Base-by-base conservation (phyloP, 805 yeast genomes). In the Lipomyces yamadae region DNA sequence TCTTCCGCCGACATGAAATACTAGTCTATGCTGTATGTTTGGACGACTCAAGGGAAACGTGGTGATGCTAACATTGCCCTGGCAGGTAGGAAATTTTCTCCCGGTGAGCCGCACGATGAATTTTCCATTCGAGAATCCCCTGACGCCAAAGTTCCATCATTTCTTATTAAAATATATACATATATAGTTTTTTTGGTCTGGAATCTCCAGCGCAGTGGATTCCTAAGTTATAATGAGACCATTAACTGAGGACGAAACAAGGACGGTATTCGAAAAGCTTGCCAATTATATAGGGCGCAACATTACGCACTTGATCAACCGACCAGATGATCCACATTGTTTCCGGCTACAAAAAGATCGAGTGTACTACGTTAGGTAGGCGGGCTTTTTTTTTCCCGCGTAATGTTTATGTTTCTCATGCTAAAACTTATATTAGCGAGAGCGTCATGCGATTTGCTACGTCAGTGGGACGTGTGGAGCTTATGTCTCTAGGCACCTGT, bases 231-330 rank as follows among this genome's bases (percentile, higher is more conserved):
- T 18, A 48, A 94, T 94, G 99, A 89, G 99, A 83, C 91, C 92
- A 60, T 84, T 94, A 72, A 94, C 98, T 71, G 99, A 94, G 77
- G 97, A 92, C 78, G 99, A 95, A 78, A 94, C 99, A 55, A 92
- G 90, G 78, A 94, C 89, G 18, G 97, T 95, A 54, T 94, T 95
- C 78, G 98, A 95, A 76, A 95, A 95, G 80, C 85, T 95, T 65
- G 98, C 98, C 68, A 94, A 90, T 78, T 95, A 95, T 76, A 91
- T 95, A 72, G 99, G 99, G n/a, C 85, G 97, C 78, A 95, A 94
- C 79, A 94, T 95, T 65, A 87, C 97, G 4, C 87, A 87, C 69
- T 81, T 95, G 66, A 91, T 95, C 66, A 96, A 94, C 74, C 89
- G 92, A 75, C 76, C 80, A 24, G 89, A 89, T 72, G 90, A 91